A percentile compares a stretch with the other conserved stretches of the same genome.
Evolutionary conservation across 306 rosid species (phyloP).

Genomic region (Acacia melanoxylon): DNA sequence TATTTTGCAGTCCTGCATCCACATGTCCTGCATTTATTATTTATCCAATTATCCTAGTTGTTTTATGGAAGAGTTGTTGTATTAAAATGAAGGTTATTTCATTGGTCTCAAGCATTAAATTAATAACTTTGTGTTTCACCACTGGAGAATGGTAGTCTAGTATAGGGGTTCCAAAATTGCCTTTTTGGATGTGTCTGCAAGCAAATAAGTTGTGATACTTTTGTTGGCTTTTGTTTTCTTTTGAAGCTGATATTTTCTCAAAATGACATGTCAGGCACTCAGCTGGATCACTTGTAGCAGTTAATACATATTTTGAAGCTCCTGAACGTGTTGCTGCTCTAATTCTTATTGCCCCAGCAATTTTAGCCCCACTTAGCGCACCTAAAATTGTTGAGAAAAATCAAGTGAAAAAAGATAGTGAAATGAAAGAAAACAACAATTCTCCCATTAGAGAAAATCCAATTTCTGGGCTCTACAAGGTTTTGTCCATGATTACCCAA

Average conservation of each 20-base stretch:
- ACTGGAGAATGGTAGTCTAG: neutral
- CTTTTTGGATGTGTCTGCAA: neutral
- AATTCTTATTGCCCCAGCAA: conserved; percentile 86
- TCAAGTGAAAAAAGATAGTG: conserved; percentile 37
- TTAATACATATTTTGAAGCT: conserved; percentile 82
- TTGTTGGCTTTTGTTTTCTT: neutral
- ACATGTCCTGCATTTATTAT: neutral
- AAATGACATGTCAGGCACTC: conserved; percentile 74
- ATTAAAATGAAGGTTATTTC: neutral
- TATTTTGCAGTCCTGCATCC: conserved; percentile 17
- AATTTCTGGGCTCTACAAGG: conserved; percentile 48
- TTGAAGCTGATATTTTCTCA: conserved; percentile 26
- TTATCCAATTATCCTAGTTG: conserved; percentile 12
- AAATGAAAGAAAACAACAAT: conserved; percentile 43
- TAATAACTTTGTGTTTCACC: neutral
- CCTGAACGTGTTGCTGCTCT: conserved; percentile 88
- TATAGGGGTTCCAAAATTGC: conserved; percentile 10
- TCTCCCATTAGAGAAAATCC: conserved; percentile 39
- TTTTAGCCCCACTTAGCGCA: conserved; percentile 60
- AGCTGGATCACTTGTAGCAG: conserved; percentile 85
- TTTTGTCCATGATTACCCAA: conserved; percentile 46
- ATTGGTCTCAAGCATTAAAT: neutral
- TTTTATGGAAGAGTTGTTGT: conserved; percentile 9
- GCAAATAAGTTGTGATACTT: conserved; percentile 18
- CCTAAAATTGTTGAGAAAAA: conserved; percentile 42